Percentiles rank a stretch among this genome's conserved stretches.
These are phyloP conservation scores for Lentithecium fluviatile DNA, from an alignment of 495 filamentous ascomycete species.

Conservation along the genomic window DNA sequence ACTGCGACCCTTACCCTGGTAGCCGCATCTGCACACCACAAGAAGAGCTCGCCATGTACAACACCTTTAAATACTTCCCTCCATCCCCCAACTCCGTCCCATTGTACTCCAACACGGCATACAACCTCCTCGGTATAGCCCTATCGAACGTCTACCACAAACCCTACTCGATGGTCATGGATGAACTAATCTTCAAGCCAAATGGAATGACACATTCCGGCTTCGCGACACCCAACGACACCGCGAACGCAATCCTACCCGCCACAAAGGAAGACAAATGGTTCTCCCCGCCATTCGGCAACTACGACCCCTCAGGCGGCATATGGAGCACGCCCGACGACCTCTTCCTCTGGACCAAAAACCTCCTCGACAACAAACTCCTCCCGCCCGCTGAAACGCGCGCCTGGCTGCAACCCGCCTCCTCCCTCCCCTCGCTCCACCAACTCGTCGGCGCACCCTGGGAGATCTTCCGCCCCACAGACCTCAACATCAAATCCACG, in stretches of 20 bases:
- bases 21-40: constrained; percentile 2
- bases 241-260: neutral
- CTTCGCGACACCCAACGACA: neutral
- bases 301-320: constrained; percentile 14
- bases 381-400: constrained; percentile 6
- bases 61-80: neutral
- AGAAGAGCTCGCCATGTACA: constrained; percentile 10
- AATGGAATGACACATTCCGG: neutral
- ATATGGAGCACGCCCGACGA: constrained; percentile 17
- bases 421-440: constrained; percentile 1
- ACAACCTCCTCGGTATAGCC: constrained; percentile 12
- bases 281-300: constrained; percentile 7
- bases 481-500: neutral
- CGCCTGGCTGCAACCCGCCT: constrained; percentile 8
- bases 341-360: neutral
- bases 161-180: constrained; percentile 3
- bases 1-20: constrained; percentile 6
- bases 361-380: neutral
- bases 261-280: constrained; percentile 2
- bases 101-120: constrained; percentile 16
- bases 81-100: neutral
- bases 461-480: constrained; percentile 17
- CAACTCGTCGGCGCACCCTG: constrained; percentile 20
- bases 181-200: constrained; percentile 12
- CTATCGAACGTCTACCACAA: neutral